Base-by-base conservation (phyloP, 257 asterid genomes). In the Penstemon barbatus region DNA sequence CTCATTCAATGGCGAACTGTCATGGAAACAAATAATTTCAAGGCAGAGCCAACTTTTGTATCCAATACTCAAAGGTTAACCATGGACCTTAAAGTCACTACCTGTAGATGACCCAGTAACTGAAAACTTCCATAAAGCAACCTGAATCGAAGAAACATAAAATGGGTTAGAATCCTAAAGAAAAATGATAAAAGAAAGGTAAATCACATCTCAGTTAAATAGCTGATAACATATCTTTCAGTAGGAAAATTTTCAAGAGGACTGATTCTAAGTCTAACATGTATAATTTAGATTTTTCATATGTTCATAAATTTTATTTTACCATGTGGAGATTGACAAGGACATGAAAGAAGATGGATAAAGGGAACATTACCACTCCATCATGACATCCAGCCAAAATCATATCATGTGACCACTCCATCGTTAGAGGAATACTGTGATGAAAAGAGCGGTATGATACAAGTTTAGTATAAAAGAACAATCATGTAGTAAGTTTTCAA, bases 301-400 rank as follows among this genome's bases (percentile, higher is more conserved):
- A 25, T 25, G 33, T 25, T 49, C n/a, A 42, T 38, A 56, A 19
- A 43, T 39, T 45, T 49, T 8, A 38, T 45, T 51, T 49, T 37
- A 33, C 49, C 44, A 63, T 50, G 56, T 11, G 61, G 54, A 61
- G 68, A 54, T 49, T 33, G 38, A 37, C 45, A 71, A 66, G 68
- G 57, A 62, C 25, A 56, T 58, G 64, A 59, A 65, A 70, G 65
- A 50, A 66, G 53, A 52, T 19, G 58, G 39, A 57, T 51, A 46
- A 76, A 75, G 52, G 11, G 63, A 72, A 56, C 46, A 43, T 65
- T 91, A 94, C 99, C 97, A 84, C 88, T 78, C 97, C 99, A 82
- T 94, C 97, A 71, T 94, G 97, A 86, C 95, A 94, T 71, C 99
- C 99, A 50, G 91, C 89, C 80, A 91, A 66, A 79, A 94, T 84